Percentiles rank a stretch among this genome's conserved stretches.
Conservation (phyloP, 2,329 filamentous ascomycete species). For the Sporothrix variecibatus region DNA sequence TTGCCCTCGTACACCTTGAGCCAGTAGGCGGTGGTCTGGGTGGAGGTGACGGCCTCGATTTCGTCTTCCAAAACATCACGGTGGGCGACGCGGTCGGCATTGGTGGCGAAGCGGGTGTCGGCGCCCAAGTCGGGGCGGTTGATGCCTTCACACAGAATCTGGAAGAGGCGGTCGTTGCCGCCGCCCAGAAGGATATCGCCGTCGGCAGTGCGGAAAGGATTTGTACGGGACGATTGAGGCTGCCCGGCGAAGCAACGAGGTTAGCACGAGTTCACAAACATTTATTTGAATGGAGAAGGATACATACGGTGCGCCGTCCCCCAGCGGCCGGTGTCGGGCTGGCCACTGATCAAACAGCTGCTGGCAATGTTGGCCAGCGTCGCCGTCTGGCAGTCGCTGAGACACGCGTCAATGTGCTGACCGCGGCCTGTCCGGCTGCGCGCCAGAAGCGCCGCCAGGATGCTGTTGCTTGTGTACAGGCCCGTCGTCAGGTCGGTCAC, state of each 20-base stretch:
- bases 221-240: constrained; percentile 97
- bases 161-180: constrained; percentile 71
- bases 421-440: constrained; percentile 74
- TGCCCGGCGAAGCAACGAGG: constrained; percentile 38
- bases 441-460: constrained; percentile 88
- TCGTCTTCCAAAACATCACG: constrained; percentile 73
- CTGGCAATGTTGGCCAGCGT: constrained; percentile 95
- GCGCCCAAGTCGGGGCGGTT: constrained; percentile 61
- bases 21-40: constrained; percentile 86
- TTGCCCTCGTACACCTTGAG: constrained; percentile 82
- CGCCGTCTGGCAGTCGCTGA: constrained; percentile 94
- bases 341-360: constrained; percentile 82
- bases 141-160: constrained; percentile 62
- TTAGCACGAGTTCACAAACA: constrained; percentile 4
- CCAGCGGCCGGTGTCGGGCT: constrained; percentile 88
- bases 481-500: constrained; percentile 96
- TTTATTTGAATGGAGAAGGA: not conserved
- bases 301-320: constrained; percentile 89
- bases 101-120: constrained; percentile 61
- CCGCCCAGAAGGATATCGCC: constrained; percentile 71
- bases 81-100: constrained; percentile 66
- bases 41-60: constrained; percentile 74
- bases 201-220: constrained; percentile 75
- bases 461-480: constrained; percentile 89
- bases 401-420: constrained; percentile 86